These are phyloP conservation scores for Quercus wislizeni DNA, from an alignment of 306 rosid species.

Conservation along the genomic window DNA sequence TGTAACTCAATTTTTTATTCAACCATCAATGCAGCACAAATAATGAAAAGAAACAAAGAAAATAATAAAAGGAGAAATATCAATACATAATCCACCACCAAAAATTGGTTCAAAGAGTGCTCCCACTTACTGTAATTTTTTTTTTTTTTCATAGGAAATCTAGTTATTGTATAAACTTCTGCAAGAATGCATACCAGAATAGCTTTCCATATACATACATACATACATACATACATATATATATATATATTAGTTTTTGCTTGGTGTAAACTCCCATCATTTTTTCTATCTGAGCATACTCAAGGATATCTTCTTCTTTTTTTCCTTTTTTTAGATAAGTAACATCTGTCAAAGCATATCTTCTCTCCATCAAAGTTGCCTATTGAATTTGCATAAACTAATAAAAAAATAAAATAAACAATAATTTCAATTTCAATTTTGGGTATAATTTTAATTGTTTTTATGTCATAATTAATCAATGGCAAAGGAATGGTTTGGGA, in stretches of 20 bases:
- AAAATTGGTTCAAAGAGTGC: background rate
- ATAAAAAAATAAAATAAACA: background rate
- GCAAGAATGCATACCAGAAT: background rate
- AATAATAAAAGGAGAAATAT: background rate
- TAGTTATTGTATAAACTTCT: background rate
- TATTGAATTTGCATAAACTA: background rate
- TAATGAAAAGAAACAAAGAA: background rate
- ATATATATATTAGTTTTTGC: background rate
- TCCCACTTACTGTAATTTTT: background rate
- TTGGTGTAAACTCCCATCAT: background rate
- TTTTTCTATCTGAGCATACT: background rate
- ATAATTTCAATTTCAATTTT: background rate
- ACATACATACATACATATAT: too few species aligned
- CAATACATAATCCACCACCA: background rate
- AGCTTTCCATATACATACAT: background rate
- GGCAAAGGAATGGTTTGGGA: background rate
- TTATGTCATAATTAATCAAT: background rate
- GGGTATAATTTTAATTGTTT: background rate
- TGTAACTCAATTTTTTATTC: too few species aligned
- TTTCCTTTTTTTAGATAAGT: background rate
- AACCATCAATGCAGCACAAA: background rate
- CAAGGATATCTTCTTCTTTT: background rate
- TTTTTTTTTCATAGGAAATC: background rate
- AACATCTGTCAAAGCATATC: background rate
- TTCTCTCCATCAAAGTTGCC: background rate